Evolutionary conservation across 2,329 filamentous ascomycete genomes (phyloP).

Genomic region (Tolypocladium guangdongense): DNA sequence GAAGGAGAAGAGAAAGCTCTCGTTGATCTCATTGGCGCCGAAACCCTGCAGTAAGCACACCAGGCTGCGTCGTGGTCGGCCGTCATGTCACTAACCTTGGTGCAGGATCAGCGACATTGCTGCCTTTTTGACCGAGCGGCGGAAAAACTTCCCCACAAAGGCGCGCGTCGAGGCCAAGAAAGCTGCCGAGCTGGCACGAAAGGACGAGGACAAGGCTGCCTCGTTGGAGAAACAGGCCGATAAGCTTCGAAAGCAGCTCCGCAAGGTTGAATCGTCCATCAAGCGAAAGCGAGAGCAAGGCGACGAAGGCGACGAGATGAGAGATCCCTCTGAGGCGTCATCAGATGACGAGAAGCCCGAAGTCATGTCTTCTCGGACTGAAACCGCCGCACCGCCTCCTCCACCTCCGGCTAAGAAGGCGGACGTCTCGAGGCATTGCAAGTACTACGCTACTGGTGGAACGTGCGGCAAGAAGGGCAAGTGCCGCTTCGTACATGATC

Average conservation of each 20-base stretch:
- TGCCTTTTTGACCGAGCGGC: slow-evolving; percentile 72
- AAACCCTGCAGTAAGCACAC: slow-evolving; percentile 42
- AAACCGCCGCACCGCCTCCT: slow-evolving; percentile 17
- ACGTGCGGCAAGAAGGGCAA: slow-evolving; percentile 64
- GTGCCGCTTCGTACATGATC: slow-evolving; percentile 62
- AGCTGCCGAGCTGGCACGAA: slow-evolving; percentile 31
- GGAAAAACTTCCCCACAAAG: slow-evolving; percentile 69
- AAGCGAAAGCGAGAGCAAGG: slow-evolving; percentile 59
- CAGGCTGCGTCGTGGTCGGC: too few species aligned
- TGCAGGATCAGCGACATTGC: slow-evolving; percentile 56
- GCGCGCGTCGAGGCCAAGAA: slow-evolving; percentile 56
- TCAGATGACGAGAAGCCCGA: slow-evolving; percentile 52
- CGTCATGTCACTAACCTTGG: neutral
- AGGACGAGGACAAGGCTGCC: slow-evolving; percentile 50
- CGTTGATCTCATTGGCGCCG: slow-evolving; percentile 42
- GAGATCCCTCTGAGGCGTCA: slow-evolving; percentile 38
- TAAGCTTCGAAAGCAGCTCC: slow-evolving; percentile 51
- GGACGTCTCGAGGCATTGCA: slow-evolving; percentile 55
- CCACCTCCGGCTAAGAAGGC: slow-evolving; percentile 43
- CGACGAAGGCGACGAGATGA: slow-evolving; percentile 57
- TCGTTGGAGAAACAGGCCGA: slow-evolving; percentile 49
- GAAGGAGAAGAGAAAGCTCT: slow-evolving; percentile 61
- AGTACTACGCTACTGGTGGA: slow-evolving; percentile 59
- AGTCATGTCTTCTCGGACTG: slow-evolving; percentile 38
- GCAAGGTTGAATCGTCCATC: slow-evolving; percentile 59